Evolutionary conservation across 2,329 filamentous ascomycete genomes (phyloP).

Genomic region (Cercospora canescens): DNA sequence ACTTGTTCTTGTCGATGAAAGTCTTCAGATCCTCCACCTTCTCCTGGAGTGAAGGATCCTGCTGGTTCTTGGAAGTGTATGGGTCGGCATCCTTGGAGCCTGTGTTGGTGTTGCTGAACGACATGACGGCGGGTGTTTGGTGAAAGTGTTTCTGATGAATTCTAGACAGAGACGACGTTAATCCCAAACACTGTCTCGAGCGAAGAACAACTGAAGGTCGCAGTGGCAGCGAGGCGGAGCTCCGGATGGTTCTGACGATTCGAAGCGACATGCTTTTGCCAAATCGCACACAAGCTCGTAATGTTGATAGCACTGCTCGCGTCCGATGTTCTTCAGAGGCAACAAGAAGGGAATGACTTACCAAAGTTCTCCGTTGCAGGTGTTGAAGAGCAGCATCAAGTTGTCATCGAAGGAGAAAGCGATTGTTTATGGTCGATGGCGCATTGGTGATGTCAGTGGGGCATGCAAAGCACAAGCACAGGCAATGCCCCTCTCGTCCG

Average conservation of each 20-base stretch:
- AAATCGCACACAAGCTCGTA: not conserved
- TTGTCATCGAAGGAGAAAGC: constrained; percentile 11
- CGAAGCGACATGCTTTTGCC: not conserved
- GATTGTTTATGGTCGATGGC: constrained; percentile 8
- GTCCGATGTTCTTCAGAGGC: not conserved
- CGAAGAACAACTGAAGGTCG: not conserved
- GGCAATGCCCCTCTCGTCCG: constrained; percentile 5
- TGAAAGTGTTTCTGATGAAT: not conserved
- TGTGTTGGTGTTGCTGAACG: constrained; percentile 61
- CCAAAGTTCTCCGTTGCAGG: not conserved
- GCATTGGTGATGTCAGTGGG: constrained; percentile 11
- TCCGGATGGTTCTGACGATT: not conserved
- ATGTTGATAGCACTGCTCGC: not conserved
- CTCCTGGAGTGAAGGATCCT: constrained; percentile 69
- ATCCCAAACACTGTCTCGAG: not conserved
- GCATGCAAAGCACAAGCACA: not conserved
- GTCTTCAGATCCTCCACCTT: constrained; percentile 73
- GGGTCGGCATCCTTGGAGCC: constrained; percentile 70
- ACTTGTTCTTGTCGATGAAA: constrained; percentile 75
- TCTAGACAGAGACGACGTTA: not conserved
- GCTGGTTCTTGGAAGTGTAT: constrained; percentile 74
- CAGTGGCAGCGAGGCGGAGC: not conserved
- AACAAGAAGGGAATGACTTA: not conserved
- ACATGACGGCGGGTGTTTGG: constrained; percentile 34
- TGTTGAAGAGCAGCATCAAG: constrained; percentile 13